Percentiles rank a stretch among this genome's conserved stretches.
Evolutionary conservation across 441 rosid species (phyloP).

Genomic region (Macaranga tanarius): DNA sequence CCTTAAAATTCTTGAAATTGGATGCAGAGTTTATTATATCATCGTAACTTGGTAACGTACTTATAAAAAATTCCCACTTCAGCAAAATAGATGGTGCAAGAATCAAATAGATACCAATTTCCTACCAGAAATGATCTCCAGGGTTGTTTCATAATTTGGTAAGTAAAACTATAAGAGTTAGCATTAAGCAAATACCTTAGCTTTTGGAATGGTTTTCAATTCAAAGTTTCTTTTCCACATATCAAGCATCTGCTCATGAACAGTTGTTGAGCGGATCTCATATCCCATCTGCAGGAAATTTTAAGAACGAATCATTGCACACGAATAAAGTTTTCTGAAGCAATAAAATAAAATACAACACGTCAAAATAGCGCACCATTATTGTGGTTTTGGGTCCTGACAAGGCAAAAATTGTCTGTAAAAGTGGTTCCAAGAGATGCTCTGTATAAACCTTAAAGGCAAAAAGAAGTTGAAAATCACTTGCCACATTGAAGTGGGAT

Average conservation of each 20-base stretch:
- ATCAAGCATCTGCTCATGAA: conserved; percentile 84
- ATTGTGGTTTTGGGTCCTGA: conserved; percentile 85
- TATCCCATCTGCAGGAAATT: conserved; percentile 64
- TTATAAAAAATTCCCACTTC: background rate
- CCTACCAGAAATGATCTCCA: background rate
- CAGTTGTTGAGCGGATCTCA: conserved; percentile 80
- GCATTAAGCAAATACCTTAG: conserved; percentile 48
- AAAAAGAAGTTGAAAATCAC: conserved; percentile 34
- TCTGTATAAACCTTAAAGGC: conserved; percentile 75
- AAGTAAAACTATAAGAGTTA: background rate
- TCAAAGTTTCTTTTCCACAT: conserved; percentile 76
- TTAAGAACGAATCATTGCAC: conserved; percentile 14
- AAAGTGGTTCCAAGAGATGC: conserved; percentile 85
- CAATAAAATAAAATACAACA: background rate
- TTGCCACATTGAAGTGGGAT: conserved; percentile 4
- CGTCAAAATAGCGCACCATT: conserved; percentile 41
- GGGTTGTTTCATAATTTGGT: background rate
- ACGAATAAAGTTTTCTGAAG: conserved; percentile 4
- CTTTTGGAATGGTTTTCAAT: conserved; percentile 67
- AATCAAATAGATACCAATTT: background rate
- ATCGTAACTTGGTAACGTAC: background rate
- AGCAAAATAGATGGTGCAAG: background rate
- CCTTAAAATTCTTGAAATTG: too few species aligned
- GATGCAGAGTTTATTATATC: too few species aligned
- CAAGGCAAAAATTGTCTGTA: conserved; percentile 65